Conservation (phyloP, 768 basidiomycete genomes). For the Collybia sordida region DNA sequence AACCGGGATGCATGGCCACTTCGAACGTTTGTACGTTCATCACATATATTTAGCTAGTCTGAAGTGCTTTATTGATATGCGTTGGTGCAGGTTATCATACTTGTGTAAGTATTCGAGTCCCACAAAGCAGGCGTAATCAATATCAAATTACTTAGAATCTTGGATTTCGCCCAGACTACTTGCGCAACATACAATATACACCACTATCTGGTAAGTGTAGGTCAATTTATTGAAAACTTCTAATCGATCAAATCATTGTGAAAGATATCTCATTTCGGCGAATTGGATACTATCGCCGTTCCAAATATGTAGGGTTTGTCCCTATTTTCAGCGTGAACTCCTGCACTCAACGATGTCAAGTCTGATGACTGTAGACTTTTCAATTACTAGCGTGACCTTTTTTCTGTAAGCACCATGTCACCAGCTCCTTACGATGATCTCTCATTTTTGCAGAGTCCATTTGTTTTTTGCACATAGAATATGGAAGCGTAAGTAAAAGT, state of each 20-base stretch:
- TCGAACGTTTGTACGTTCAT: too few species aligned
- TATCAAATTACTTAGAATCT: too few species aligned
- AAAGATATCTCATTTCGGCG: background rate
- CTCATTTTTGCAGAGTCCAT: background rate
- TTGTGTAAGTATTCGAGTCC: constrained; percentile 7
- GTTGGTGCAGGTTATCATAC: background rate
- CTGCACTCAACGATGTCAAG: background rate
- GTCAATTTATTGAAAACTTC: background rate
- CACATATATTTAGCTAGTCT: too few species aligned
- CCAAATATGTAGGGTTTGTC: background rate
- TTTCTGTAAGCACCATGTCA: background rate
- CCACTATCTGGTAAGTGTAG: constrained; percentile 9
- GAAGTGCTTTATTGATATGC: too few species aligned
- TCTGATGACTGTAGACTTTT: background rate
- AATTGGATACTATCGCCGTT: background rate
- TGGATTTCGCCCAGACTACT: constrained; percentile 6
- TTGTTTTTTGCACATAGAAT: constrained; percentile 1
- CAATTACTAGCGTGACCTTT: background rate
- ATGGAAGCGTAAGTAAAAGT: background rate
- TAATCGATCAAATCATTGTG: background rate
- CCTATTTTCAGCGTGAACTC: background rate
- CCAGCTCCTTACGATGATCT: too few species aligned
- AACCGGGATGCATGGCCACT: too few species aligned
- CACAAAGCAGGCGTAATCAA: background rate
- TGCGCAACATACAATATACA: constrained; percentile 10